Conservation (phyloP, 2,329 filamentous ascomycete genomes). For the Cryphonectria radicalis region DNA sequence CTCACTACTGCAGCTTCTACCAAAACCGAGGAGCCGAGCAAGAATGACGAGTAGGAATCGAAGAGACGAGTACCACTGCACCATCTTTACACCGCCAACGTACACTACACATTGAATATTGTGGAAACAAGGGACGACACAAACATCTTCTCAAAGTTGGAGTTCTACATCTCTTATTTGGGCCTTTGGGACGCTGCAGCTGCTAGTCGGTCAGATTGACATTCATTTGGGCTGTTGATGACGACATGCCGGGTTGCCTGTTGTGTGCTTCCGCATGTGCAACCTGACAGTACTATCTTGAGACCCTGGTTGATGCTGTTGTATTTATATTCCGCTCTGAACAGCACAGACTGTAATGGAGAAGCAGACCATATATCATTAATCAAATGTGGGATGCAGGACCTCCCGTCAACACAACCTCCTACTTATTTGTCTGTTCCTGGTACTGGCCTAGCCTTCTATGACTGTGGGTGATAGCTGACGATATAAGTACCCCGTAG, state of each 20-base stretch:
- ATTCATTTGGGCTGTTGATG: background rate
- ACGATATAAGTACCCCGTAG: background rate
- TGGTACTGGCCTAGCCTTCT: background rate
- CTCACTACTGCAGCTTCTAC: slow-evolving; percentile 1
- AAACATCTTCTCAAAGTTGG: background rate
- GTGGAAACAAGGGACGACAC: background rate
- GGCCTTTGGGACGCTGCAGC: background rate
- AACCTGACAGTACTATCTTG: background rate
- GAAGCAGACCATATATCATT: background rate
- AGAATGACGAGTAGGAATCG: background rate
- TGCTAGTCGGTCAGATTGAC: background rate
- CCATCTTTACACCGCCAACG: slow-evolving; percentile 2
- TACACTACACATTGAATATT: slow-evolving; percentile 7
- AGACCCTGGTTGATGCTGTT: background rate
- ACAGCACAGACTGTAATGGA: background rate
- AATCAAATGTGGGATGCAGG: background rate
- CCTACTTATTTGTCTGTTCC: background rate
- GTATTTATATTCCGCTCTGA: background rate
- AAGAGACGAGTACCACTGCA: background rate
- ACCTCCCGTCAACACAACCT: background rate
- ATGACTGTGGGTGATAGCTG: background rate
- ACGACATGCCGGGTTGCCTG: background rate
- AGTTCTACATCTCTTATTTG: background rate
- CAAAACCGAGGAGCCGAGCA: background rate
- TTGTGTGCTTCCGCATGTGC: background rate